Evolutionary conservation across 2,329 filamentous ascomycete species (phyloP).

Genomic region (Botryotinia globosa): DNA sequence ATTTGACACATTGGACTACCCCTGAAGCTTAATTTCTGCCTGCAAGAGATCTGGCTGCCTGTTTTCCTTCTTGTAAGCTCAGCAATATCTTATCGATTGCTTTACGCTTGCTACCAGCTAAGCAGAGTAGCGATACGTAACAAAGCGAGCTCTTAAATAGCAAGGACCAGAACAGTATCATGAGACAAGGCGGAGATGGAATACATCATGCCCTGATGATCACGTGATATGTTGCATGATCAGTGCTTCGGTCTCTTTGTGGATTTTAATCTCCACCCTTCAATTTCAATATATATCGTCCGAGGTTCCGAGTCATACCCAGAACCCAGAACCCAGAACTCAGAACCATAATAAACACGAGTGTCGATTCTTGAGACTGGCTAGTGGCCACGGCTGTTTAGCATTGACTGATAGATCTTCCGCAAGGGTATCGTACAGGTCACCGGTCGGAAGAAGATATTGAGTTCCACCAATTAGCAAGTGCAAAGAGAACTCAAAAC

Average conservation of each 20-base stretch:
- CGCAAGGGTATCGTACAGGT: background rate
- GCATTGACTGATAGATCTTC: background rate
- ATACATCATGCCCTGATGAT: rapidly evolving
- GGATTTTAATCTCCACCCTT: background rate
- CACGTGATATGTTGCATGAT: background rate
- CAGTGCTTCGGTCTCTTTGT: background rate
- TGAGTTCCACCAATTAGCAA: slow-evolving; percentile 12
- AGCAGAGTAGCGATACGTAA: background rate
- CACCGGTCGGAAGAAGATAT: background rate
- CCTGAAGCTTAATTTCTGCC: background rate
- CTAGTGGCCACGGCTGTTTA: no score
- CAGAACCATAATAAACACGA: background rate
- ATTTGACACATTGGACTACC: background rate
- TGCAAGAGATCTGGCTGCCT: background rate
- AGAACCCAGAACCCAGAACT: no score
- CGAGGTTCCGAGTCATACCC: background rate
- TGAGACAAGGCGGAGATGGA: background rate
- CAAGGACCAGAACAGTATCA: background rate
- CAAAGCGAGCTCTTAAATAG: background rate
- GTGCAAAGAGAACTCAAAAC: background rate
- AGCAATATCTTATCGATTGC: background rate
- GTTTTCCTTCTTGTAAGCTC: background rate
- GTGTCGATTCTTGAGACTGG: background rate
- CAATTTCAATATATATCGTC: background rate
- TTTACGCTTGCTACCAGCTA: background rate